Conservation (phyloP, 768 basidiomycete species). For the Macrolepiota fuliginosa region DNA sequence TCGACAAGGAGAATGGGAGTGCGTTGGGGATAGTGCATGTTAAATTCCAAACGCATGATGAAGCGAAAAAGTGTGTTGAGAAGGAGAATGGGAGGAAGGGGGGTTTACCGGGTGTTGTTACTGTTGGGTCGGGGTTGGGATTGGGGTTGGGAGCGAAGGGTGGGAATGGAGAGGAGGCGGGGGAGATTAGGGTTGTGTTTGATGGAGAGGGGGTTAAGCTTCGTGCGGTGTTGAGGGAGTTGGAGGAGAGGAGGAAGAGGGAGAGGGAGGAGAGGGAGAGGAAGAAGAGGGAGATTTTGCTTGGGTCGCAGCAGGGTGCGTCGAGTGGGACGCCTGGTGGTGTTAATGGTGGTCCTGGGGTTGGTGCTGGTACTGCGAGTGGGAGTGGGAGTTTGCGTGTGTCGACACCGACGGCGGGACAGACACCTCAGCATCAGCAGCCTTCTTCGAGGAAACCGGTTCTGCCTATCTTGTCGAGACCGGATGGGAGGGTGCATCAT, state of each 20-base stretch:
- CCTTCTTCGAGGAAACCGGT: not conserved
- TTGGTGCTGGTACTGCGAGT: not conserved
- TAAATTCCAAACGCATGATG: conserved; percentile 59
- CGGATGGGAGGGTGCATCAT: conserved; percentile 14
- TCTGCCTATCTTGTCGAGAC: not conserved
- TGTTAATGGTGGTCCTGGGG: no score
- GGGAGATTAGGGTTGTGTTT: conserved; percentile 72
- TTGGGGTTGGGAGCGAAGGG: conserved; percentile 17
- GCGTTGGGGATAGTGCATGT: conserved; percentile 82
- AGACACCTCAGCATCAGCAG: conserved; percentile 11
- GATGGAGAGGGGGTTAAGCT: conserved; percentile 72
- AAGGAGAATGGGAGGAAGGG: conserved; percentile 65
- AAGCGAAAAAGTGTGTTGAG: conserved; percentile 65
- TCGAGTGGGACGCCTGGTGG: not conserved
- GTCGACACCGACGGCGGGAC: conserved; percentile 7
- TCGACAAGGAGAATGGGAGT: conserved; percentile 77
- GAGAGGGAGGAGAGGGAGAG: conserved; percentile 42
- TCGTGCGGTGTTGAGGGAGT: conserved; percentile 63
- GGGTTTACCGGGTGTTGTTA: conserved; percentile 32
- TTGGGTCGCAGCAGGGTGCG: not conserved
- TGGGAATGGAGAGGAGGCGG: conserved; percentile 30
- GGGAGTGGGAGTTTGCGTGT: conserved; percentile 16
- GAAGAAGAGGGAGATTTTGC: conserved; percentile 24
- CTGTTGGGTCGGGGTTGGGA: conserved; percentile 6
- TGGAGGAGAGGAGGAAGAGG: conserved; percentile 54